phyloP scores from a whole-genome alignment of 1,284 basidiomycete species.

The Cutaneotrichosporon cutaneum region DNA sequence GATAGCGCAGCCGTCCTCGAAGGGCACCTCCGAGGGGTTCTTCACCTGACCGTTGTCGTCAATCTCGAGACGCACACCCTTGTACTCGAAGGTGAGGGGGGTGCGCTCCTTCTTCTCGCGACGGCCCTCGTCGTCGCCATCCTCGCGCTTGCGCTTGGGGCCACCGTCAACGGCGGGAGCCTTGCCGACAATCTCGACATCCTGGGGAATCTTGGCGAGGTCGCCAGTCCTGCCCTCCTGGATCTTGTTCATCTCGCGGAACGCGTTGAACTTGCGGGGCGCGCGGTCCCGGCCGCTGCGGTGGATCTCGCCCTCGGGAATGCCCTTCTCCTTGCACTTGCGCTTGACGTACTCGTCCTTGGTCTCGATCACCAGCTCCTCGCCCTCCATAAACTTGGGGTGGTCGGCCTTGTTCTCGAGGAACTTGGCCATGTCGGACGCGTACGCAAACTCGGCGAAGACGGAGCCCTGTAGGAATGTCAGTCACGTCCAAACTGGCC shows the following conservation, averaged over 20 bases:
- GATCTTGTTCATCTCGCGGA: slow-evolving; percentile 70
- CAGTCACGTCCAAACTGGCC: slow-evolving; percentile 14
- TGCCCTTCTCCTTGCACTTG: slow-evolving; percentile 96
- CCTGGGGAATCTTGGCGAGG: slow-evolving; percentile 44
- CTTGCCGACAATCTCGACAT: slow-evolving; percentile 44
- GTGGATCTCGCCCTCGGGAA: slow-evolving; percentile 59
- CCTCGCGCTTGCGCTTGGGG: slow-evolving; percentile 47
- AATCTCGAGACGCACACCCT: slow-evolving; percentile 64
- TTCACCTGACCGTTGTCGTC: slow-evolving; percentile 58
- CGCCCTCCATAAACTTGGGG: slow-evolving; percentile 65
- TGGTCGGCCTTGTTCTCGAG: slow-evolving; percentile 70
- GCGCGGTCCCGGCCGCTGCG: slow-evolving; percentile 45
- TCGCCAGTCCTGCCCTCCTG: slow-evolving; percentile 41
- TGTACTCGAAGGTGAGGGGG: slow-evolving; percentile 56
- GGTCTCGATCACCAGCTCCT: slow-evolving; percentile 77
- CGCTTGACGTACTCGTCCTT: slow-evolving; percentile 93
- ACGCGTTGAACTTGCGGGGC: slow-evolving; percentile 72
- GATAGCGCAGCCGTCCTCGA: slow-evolving; percentile 52
- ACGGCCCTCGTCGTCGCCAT: slow-evolving; percentile 50
- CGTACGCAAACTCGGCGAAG: slow-evolving; percentile 84
- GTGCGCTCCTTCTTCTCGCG: slow-evolving; percentile 56
- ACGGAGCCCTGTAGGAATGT: slow-evolving; percentile 70
- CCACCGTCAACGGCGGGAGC: slow-evolving; percentile 15
- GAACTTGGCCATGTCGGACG: slow-evolving; percentile 70
- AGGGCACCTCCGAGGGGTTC: slow-evolving; percentile 49